phyloP scores from a whole-genome alignment of 2,329 filamentous ascomycete species.

The Aspergillus transmontanensis region DNA sequence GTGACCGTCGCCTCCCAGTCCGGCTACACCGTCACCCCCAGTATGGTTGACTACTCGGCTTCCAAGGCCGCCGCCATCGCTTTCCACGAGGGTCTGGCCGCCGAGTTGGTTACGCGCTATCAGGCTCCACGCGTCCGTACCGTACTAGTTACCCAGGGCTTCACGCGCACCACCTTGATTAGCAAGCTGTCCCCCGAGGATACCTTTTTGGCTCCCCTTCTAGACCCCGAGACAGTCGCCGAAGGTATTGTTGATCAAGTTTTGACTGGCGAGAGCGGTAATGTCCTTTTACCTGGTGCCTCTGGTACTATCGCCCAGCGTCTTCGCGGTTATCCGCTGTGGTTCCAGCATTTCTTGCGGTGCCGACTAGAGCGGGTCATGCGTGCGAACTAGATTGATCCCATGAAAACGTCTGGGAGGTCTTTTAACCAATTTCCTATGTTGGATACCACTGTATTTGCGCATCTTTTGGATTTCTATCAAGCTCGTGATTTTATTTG shows the following conservation, averaged over 20 bases:
- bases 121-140: neutral
- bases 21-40: neutral
- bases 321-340: neutral
- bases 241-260: neutral
- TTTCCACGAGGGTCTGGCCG: neutral
- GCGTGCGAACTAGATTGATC: neutral
- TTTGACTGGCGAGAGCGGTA: neutral
- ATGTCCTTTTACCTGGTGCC: neutral
- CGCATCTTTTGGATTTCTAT: too few species aligned
- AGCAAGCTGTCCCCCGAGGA: neutral
- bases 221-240: neutral
- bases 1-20: neutral
- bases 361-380: neutral
- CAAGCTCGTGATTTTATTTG: neutral
- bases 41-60: neutral
- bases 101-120: neutral
- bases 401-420: too few species aligned
- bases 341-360: neutral
- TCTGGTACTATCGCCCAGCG: neutral
- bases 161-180: neutral
- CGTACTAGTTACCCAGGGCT: neutral
- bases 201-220: neutral
- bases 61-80: neutral
- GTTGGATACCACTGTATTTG: neutral
- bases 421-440: neutral